Evolutionary conservation across 495 filamentous ascomycete genomes (phyloP), one percentile per base, ranked within the genome.

Genomic region (Penicillium taxi): DNA sequence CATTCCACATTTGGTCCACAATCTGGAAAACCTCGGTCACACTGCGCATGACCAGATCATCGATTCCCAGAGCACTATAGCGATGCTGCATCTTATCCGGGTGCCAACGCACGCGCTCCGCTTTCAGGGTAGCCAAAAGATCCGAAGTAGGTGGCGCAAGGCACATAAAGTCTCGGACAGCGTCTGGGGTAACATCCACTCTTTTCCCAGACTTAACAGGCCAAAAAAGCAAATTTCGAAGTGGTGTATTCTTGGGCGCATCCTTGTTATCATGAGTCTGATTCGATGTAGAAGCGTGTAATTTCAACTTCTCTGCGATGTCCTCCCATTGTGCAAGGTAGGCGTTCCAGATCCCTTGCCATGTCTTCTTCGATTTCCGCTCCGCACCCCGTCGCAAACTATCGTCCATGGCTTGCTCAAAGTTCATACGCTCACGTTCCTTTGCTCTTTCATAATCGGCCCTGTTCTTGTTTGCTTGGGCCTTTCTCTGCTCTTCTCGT

Each of bases 21-120:
- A 84, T 78, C 66, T 96, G 90, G 51, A 98, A 98, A 7, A 95
- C 81, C 5, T 82, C 81, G 9, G 89, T 98, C 11, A 96, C 84
- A 32, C 73, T 74, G 61, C 81, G 81, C 57, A 93, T 72, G 1
- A 79, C 76, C 2, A 67, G 60, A 12, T 82, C 75, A 28, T 85
- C 78, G 26, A 84, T 63, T 4, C 73, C 69, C 39, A 71, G 58
- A 0, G 71, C 76, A 2, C 86, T 84, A 47, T 89, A 78, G 30
- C 80, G 75, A 63, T 96, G 93, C 68, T 94, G 86, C 21, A 96
- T 83, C 70, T 96, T 99, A 61, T 99, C 91, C 7, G 91, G 91
- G 73, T 99, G 91, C 91, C 91, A 99, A 7, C 87, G 66, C 7
- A 96, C 78, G 24, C 91, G 74, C 65, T 99, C 91, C 12, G 72